These are phyloP conservation scores for Coniella vitis DNA, from an alignment of 2,329 filamentous ascomycete species.

Conservation along the genomic window DNA sequence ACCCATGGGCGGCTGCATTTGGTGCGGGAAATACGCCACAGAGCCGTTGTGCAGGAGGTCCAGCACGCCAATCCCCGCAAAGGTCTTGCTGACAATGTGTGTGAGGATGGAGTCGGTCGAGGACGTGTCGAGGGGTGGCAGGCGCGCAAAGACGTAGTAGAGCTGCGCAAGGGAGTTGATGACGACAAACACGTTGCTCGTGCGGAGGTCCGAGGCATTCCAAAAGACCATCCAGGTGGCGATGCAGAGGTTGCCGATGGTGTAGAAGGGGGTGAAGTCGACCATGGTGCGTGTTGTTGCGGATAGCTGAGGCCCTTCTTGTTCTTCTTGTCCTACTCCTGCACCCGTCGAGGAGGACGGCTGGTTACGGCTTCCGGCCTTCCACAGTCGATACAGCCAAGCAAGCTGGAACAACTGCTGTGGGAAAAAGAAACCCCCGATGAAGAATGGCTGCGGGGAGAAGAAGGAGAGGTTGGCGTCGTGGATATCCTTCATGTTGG, in stretches of 20 bases:
- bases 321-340: too few species aligned
- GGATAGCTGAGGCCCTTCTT: too few species aligned
- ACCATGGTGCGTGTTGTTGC: conserved; percentile 41
- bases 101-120: conserved; percentile 48
- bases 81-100: conserved; percentile 51
- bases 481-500: conserved; percentile 55
- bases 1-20: conserved; percentile 36
- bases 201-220: conserved; percentile 44
- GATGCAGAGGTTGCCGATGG: conserved; percentile 51
- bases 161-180: conserved; percentile 50
- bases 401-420: conserved; percentile 52
- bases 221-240: conserved; percentile 58
- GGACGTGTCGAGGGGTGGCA: conserved; percentile 41
- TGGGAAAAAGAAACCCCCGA: conserved; percentile 54
- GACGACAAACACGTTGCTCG: conserved; percentile 48
- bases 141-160: conserved; percentile 42
- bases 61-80: conserved; percentile 53
- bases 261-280: conserved; percentile 48
- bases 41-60: conserved; percentile 53
- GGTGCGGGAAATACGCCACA: conserved; percentile 46
- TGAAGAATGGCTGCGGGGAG: conserved; percentile 51
- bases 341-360: too few species aligned
- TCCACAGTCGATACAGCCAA: conserved; percentile 51
- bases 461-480: conserved; percentile 52
- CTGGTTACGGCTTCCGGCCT: conserved; percentile 32